These are phyloP conservation scores for Schizochytrium sp. DNA, from an alignment of 108 stramenopile species.

Conservation along the genomic window DNA sequence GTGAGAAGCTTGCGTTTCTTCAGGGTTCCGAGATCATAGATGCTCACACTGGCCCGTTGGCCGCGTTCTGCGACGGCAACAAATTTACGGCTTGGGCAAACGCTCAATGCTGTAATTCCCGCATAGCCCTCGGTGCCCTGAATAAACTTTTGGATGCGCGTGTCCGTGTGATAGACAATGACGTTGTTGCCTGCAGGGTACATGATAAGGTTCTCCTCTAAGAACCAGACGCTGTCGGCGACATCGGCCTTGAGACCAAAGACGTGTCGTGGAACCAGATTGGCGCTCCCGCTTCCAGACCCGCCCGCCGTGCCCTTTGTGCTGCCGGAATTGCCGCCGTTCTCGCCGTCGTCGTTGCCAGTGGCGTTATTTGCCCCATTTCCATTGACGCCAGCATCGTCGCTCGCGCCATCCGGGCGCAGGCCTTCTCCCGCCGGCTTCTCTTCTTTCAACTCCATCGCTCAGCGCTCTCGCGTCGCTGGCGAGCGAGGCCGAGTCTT, in stretches of 20 bases:
- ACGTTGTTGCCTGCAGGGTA: constrained; percentile 43
- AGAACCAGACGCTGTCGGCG: constrained; percentile 26
- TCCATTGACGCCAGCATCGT: no score
- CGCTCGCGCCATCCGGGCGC: no score
- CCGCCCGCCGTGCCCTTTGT: not conserved
- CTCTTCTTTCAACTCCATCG: no score
- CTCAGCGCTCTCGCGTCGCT: no score
- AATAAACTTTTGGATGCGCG: constrained; percentile 31
- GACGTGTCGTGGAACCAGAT: constrained; percentile 33
- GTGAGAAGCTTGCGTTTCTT: constrained; percentile 42
- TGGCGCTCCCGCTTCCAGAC: not conserved
- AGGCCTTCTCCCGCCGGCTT: no score
- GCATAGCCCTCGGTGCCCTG: constrained; percentile 21
- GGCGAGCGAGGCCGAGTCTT: no score
- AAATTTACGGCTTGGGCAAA: constrained; percentile 26
- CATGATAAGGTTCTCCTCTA: constrained; percentile 39
- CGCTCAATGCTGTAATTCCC: constrained; percentile 38
- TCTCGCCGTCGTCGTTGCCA: no score
- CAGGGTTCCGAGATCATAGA: constrained; percentile 35
- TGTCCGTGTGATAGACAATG: constrained; percentile 39
- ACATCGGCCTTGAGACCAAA: constrained; percentile 46
- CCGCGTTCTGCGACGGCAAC: constrained; percentile 38
- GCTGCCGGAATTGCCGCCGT: no score
- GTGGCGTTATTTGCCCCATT: no score
- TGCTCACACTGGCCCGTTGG: constrained; percentile 1